These are phyloP conservation scores for Candida andamanensis DNA, from an alignment of 805 yeast genomes.

Conservation along the genomic window DNA sequence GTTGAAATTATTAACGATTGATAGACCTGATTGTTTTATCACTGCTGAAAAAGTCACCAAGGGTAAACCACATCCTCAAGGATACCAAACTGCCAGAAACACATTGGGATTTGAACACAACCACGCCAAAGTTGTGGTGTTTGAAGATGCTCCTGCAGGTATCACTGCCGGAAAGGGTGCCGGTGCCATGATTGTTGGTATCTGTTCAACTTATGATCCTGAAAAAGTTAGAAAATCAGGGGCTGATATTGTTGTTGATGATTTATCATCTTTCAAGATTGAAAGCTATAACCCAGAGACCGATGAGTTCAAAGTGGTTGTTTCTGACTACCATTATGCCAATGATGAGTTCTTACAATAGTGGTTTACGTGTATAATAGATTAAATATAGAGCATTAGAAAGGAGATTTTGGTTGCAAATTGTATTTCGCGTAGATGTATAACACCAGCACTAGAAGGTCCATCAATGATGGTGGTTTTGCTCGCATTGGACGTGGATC, in stretches of 20 bases:
- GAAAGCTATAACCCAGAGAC: conserved; percentile 45
- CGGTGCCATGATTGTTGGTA: conserved; percentile 78
- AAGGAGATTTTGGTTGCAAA: too few species aligned
- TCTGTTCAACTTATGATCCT: conserved; percentile 73
- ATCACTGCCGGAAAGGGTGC: conserved; percentile 78
- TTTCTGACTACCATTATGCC: conserved; percentile 38
- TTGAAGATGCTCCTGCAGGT: conserved; percentile 91
- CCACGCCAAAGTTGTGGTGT: conserved; percentile 50
- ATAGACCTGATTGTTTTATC: conserved; percentile 69
- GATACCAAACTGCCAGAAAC: conserved; percentile 59
- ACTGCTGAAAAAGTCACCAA: conserved; percentile 74
- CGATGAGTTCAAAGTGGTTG: conserved; percentile 39
- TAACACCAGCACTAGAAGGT: too few species aligned
- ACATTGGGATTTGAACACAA: conserved; percentile 36
- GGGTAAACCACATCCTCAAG: conserved; percentile 88
- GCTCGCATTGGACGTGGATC: too few species aligned
- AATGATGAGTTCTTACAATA: conserved; percentile 34
- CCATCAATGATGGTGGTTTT: too few species aligned
- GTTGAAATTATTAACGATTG: conserved; percentile 58
- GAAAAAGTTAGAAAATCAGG: conserved; percentile 68
- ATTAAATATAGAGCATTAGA: too few species aligned
- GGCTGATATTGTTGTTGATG: conserved; percentile 77
- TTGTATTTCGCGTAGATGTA: too few species aligned
- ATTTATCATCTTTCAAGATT: conserved; percentile 58
- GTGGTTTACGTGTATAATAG: not conserved